phyloP scores from a whole-genome alignment of 345 rosid species.

The Populus ilicifolia region DNA sequence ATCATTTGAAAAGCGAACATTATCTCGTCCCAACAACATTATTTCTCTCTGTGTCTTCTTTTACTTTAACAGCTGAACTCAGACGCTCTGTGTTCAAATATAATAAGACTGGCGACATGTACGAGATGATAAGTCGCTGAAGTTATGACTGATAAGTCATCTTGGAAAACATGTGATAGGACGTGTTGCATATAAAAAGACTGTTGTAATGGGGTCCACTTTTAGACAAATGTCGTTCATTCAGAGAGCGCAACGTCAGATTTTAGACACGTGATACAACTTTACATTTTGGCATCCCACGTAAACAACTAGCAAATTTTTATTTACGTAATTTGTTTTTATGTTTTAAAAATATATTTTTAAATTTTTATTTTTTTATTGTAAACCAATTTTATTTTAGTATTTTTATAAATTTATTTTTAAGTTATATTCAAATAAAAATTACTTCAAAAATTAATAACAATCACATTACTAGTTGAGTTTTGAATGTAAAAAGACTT shows the following conservation, averaged over 20 bases:
- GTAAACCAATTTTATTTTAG: too few relatives aligned
- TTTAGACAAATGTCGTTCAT: neutral
- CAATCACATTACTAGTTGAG: too few relatives aligned
- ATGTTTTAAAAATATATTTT: too few relatives aligned
- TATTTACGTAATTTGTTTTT: too few relatives aligned
- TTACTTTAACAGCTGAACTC: neutral
- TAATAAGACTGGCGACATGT: neutral
- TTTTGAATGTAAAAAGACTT: too few relatives aligned
- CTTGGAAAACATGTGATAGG: neutral
- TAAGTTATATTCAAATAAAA: too few relatives aligned
- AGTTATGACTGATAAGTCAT: neutral
- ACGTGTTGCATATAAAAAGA: fast-evolving
- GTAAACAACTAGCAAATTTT: too few relatives aligned
- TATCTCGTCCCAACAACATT: too few relatives aligned
- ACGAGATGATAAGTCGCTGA: neutral
- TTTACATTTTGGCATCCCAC: neutral
- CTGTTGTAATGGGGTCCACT: neutral
- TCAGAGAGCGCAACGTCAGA: neutral
- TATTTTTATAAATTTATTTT: too few relatives aligned
- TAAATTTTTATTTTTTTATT: too few relatives aligned
- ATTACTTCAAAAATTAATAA: too few relatives aligned
- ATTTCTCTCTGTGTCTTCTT: neutral
- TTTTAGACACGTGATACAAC: neutral
- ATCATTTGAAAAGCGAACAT: too few relatives aligned
- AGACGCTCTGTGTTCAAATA: neutral